Evolutionary conservation across 257 asterid genomes (phyloP).

Genomic region (Asclepias syriaca): DNA sequence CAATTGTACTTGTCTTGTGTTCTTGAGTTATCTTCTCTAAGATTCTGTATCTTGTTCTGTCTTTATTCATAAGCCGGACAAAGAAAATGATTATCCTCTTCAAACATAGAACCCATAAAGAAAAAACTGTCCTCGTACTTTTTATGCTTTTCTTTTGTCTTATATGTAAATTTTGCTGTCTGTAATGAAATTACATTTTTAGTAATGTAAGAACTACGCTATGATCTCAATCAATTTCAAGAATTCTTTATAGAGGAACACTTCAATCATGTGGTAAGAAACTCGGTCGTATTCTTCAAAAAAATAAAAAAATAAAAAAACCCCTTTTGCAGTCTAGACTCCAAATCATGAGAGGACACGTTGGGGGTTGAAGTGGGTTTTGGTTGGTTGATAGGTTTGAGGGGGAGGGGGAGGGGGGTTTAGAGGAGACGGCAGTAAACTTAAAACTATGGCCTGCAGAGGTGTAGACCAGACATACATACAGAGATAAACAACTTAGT

Average conservation of each 20-base stretch:
- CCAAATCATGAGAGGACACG: background rate
- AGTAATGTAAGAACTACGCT: background rate
- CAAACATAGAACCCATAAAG: background rate
- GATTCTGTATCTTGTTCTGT: background rate
- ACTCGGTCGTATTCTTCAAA: background rate
- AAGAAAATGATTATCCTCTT: background rate
- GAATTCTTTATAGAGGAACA: background rate
- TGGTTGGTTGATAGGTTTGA: background rate
- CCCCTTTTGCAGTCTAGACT: background rate
- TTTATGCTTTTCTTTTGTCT: background rate
- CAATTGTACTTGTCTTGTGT: too few relatives aligned
- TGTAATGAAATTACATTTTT: background rate
- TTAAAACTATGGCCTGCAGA: slow-evolving; percentile 28
- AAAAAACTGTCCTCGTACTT: background rate
- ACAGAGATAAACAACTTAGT: background rate
- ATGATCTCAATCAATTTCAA: slow-evolving; percentile 1
- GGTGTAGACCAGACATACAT: background rate
- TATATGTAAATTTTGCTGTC: background rate
- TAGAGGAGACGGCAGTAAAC: too few relatives aligned
- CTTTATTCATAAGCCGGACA: background rate
- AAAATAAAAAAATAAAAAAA: too few relatives aligned
- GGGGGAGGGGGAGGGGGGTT: too few relatives aligned
- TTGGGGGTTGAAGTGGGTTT: background rate
- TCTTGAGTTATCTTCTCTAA: too few relatives aligned
- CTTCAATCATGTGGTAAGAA: background rate